phyloP scores from a whole-genome alignment of 2,329 filamentous ascomycete species.

The Phialophora expanda region DNA sequence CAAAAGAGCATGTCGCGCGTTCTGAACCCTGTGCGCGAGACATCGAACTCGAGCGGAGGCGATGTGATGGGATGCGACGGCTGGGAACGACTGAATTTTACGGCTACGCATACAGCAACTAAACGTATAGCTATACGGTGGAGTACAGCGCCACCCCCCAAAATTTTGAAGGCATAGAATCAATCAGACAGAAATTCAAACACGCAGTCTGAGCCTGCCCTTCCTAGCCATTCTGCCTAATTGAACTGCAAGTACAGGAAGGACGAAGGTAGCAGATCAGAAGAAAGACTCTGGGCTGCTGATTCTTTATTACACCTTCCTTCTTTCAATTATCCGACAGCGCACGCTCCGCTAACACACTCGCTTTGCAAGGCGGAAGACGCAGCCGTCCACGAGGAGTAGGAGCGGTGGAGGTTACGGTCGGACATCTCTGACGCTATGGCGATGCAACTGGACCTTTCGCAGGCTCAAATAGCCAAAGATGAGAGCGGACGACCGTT shows the following conservation, averaged over 20 bases:
- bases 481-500: slow-evolving; percentile 97
- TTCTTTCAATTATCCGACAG: not conserved
- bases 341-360: not conserved
- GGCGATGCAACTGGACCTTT: slow-evolving; percentile 40
- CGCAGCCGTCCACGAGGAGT: not conserved
- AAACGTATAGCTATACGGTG: not conserved
- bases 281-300: not conserved
- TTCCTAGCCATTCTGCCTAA: not conserved
- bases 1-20: not conserved
- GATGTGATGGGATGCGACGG: not conserved
- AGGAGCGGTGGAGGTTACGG: not conserved
- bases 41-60: not conserved
- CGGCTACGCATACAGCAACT: not conserved
- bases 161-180: slow-evolving; percentile 12
- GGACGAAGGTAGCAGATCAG: not conserved
- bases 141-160: not conserved
- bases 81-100: not conserved
- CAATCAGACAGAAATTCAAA: not conserved
- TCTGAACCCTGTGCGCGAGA: not conserved
- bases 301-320: not conserved
- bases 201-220: not conserved
- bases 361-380: not conserved
- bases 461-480: slow-evolving; percentile 75
- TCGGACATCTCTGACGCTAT: slow-evolving; percentile 12
- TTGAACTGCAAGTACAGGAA: not conserved